These are phyloP conservation scores for Bassia scoparia DNA, from an alignment of 148 eudicot species.

Conservation along the genomic window DNA sequence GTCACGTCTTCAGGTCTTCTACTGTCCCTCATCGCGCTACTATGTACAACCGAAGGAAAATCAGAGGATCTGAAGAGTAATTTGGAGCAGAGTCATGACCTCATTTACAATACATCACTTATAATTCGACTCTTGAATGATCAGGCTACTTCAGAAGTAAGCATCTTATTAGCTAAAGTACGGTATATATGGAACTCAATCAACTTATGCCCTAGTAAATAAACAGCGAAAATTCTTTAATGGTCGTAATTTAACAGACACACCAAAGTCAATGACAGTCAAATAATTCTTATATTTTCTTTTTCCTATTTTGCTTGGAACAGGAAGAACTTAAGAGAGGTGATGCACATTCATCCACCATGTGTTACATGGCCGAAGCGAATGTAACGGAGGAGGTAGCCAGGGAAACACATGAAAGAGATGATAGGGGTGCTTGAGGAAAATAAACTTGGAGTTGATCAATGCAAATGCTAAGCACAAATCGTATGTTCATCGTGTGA, in stretches of 20 bases:
- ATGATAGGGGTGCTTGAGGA: slow-evolving; percentile 35
- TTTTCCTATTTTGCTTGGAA: not conserved
- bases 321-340: slow-evolving; percentile 54
- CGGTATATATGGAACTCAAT: no score
- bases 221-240: no score
- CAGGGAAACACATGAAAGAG: slow-evolving; percentile 28
- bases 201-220: no score
- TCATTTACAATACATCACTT: slow-evolving; percentile 36
- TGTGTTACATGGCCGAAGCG: slow-evolving; percentile 47
- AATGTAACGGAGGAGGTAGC: slow-evolving; percentile 41
- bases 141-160: slow-evolving; percentile 44
- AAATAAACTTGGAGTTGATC: slow-evolving; percentile 33
- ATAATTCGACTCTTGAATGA: slow-evolving; percentile 53
- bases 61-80: slow-evolving; percentile 7
- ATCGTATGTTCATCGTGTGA: slow-evolving; percentile 21
- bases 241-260: no score
- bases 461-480: slow-evolving; percentile 1
- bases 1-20: slow-evolving; percentile 47
- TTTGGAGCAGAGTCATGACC: slow-evolving; percentile 21
- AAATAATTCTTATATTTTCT: no score
- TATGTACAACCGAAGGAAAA: slow-evolving; percentile 17
- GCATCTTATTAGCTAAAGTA: no score
- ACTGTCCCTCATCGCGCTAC: slow-evolving; percentile 33
- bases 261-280: no score
- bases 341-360: slow-evolving; percentile 44